phyloP scores from a whole-genome alignment of 352 stramenopile species.

The Pythium phragmitis region DNA sequence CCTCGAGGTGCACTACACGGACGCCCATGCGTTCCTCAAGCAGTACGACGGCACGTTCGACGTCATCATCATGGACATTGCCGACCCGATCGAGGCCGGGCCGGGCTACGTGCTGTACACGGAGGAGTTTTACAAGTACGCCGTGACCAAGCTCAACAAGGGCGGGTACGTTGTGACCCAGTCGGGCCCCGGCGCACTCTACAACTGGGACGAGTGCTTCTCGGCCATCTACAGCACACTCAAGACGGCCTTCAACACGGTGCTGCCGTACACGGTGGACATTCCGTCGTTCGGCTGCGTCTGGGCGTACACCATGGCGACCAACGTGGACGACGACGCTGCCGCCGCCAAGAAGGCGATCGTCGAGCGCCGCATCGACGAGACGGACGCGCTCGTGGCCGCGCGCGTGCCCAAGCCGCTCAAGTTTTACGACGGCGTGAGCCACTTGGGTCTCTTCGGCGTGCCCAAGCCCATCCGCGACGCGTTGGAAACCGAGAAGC shows the following conservation, averaged over 20 bases:
- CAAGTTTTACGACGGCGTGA: slow-evolving; percentile 92
- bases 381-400: slow-evolving; percentile 67
- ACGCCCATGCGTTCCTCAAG: slow-evolving; percentile 90
- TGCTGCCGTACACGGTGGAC: slow-evolving; percentile 91
- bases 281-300: slow-evolving; percentile 93
- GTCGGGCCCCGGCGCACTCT: slow-evolving; percentile 85
- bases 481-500: slow-evolving; percentile 80
- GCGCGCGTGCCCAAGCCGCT: slow-evolving; percentile 60
- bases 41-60: slow-evolving; percentile 85
- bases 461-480: slow-evolving; percentile 91
- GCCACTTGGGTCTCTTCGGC: slow-evolving; percentile 89
- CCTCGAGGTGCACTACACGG: slow-evolving; percentile 90
- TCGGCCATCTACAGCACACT: slow-evolving; percentile 94
- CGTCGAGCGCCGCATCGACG: slow-evolving; percentile 51
- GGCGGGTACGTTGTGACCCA: slow-evolving; percentile 93
- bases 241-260: slow-evolving; percentile 87
- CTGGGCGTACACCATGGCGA: slow-evolving; percentile 94
- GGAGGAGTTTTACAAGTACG: slow-evolving; percentile 93
- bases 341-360: slow-evolving; percentile 49
- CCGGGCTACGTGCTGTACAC: slow-evolving; percentile 89
- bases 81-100: slow-evolving; percentile 92
- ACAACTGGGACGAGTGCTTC: slow-evolving; percentile 93
- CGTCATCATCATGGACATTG: slow-evolving; percentile 97
- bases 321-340: slow-evolving; percentile 63
- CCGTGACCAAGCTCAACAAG: slow-evolving; percentile 77